Base-by-base conservation (phyloP, 2,329 filamentous ascomycete genomes). In the Talaromyces sp. region DNA sequence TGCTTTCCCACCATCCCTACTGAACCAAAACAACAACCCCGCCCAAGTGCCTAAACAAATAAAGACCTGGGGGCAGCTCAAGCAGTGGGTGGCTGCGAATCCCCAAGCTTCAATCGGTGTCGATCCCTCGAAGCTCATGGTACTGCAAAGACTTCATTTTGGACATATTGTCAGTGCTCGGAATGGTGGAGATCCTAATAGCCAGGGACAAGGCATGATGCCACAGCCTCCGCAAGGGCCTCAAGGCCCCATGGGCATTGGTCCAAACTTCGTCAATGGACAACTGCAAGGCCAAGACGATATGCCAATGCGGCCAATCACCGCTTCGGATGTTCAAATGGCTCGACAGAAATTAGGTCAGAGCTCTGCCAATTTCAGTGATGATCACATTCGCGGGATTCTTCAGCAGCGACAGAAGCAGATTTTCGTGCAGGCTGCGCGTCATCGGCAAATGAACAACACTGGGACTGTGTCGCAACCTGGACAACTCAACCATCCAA, bases 1-100 rank as follows among this genome's bases (percentile, higher is more conserved):
- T 4, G 54, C 58, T 8, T 77, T 77, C 49, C 75, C 75, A 4
- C 66, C 63, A 2, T 62, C 60, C 72, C n/a, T 57, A 74, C 46
- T 60, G 29, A 43, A 41, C 27, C 37, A 41, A 14, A 56, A 52
- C 48, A 65, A 65, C 32, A 70, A 66, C 29, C 58, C 62, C n/a
- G 64, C 69, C 22, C 66, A 71, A 16, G 62, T 82, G 9, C 82
- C 82, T 5, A 77, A 76, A 24, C 68, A 78, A 11, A 71, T 85
- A 20, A 80, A 76, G 58, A 79, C 76, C 2, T 86, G 83, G 83
- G 77, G 77, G 8, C 78, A 83, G 51, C 70, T 86, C 6, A 85
- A 84, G 65, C 70, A 78, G 47, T 82, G 80, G 73, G 77, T 77
- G 14, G 62, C 65, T 24, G 70, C 77, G 39, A 83, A 83, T 51